These are phyloP conservation scores for Prillingera fragicola DNA, from an alignment of 1,284 basidiomycete species.

Conservation along the genomic window DNA sequence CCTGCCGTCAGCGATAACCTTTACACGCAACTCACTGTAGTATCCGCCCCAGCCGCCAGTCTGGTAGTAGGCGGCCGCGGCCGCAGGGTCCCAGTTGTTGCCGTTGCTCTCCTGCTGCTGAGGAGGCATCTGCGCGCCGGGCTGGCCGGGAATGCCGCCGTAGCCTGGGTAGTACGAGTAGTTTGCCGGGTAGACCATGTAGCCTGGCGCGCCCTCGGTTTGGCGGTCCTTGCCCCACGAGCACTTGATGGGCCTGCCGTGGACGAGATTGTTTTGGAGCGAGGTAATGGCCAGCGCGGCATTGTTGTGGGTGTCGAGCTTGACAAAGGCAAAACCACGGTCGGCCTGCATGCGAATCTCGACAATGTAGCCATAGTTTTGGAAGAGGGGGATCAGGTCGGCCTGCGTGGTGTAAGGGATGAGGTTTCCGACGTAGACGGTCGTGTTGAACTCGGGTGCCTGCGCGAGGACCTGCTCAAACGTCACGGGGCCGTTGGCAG, in stretches of 20 bases:
- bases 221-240: constrained; percentile 93
- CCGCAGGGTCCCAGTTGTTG: constrained; percentile 35
- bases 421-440: constrained; percentile 97
- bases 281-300: constrained; percentile 96
- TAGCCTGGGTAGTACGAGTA: constrained; percentile 44
- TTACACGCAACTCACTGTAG: constrained; percentile 40
- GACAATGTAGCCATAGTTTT: constrained; percentile 88
- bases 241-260: constrained; percentile 92
- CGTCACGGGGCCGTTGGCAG: constrained; percentile 64
- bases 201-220: constrained; percentile 12
- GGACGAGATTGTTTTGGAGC: constrained; percentile 88
- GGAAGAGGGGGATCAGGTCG: constrained; percentile 90
- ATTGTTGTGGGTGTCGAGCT: constrained; percentile 94
- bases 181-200: constrained; percentile 28
- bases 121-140: constrained; percentile 21
- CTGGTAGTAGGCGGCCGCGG: constrained; percentile 38
- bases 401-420: constrained; percentile 92
- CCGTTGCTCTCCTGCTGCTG: constrained; percentile 10
- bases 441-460: constrained; percentile 85
- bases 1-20: no score
- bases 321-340: constrained; percentile 96
- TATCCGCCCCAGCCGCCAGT: constrained; percentile 40
- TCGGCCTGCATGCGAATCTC: constrained; percentile 98
- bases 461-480: constrained; percentile 84
- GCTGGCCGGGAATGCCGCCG: constrained; percentile 38